Conservation (phyloP, 768 basidiomycete genomes). For the Termitomyces sp. region DNA sequence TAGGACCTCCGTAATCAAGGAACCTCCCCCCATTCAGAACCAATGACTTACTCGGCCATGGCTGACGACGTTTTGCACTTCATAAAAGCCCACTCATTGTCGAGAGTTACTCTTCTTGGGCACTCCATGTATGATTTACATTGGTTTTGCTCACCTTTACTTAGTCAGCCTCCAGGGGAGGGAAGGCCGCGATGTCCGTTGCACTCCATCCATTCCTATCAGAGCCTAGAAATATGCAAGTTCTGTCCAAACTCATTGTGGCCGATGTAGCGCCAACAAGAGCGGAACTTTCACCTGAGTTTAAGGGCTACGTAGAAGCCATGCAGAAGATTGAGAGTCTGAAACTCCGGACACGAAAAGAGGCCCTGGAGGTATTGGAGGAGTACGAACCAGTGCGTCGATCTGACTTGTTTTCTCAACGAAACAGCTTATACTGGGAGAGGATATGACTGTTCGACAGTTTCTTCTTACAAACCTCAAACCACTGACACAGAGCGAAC, state of each 20-base stretch:
- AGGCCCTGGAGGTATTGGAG: conserved; percentile 59
- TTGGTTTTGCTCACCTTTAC: background rate
- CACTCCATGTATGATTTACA: conserved; percentile 70
- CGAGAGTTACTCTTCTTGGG: conserved; percentile 67
- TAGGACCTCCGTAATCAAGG: conserved; percentile 78
- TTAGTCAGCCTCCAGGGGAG: conserved; percentile 49
- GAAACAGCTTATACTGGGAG: background rate
- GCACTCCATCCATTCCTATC: conserved; percentile 44
- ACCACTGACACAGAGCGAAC: conserved; percentile 19
- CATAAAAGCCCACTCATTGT: conserved; percentile 42
- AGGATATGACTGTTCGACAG: conserved; percentile 66
- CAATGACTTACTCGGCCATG: conserved; percentile 73
- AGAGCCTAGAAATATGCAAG: conserved; percentile 13
- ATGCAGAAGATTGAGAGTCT: conserved; percentile 65
- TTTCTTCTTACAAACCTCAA: conserved; percentile 81
- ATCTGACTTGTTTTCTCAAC: background rate
- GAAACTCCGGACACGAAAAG: conserved; percentile 48
- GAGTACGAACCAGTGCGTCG: conserved; percentile 53
- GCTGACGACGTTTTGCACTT: conserved; percentile 73
- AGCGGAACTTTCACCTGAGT: conserved; percentile 52
- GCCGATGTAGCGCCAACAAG: conserved; percentile 73
- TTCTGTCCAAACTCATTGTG: conserved; percentile 54
- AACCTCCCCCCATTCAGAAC: conserved; percentile 61
- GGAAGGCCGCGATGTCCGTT: conserved; percentile 69
- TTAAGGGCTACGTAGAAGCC: conserved; percentile 53